Evolutionary conservation across 1,284 basidiomycete genomes (phyloP), one percentile per base, ranked within the genome.

Genomic region (Pseudozyma sp.): DNA sequence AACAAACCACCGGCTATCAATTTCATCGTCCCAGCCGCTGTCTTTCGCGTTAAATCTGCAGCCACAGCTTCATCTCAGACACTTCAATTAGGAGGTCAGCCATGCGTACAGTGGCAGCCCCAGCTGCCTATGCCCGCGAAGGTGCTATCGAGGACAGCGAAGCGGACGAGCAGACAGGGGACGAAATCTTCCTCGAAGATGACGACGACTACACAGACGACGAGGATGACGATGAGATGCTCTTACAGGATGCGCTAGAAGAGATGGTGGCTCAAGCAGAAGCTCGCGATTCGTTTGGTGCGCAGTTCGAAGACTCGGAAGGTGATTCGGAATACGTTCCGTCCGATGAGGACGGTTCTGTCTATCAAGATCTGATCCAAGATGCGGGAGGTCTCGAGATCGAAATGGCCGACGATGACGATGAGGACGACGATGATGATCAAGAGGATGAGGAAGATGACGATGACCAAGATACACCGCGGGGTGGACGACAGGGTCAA

Each of bases 211-310:
- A 68, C 35, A 52, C 64, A 16, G 63, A 55, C 25, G 68, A 64
- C 13, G 78, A 79, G n/a, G 73, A 75, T 3, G 61, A 71, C 31
- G 76, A 74, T 3, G 73, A 75, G 7, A 56, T 66, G 47, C 42
- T 73, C 1, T 59, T 76, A 9, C 74, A 71, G 51, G 74, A 76
- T 31, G 62, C 63, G 0, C 43, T 78, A 1, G 73, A 74, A 44
- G 69, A 60, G 48, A 70, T 65, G 69, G 73, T 60, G 12, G 69
- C 73, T 0, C 59, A 61, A 52, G 66, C 70, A 50, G 66, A 78
- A 25, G 67, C 66, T 38, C 57, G 58, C 13, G 59, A 70, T 18
- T 52, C 57, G 11, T 59, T 61, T 31, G 60, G 62, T 19, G 50
- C 57, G 9, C 62, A 64, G 34, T 72, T 70, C 36, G 58, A 69